A percentile compares a stretch with the other conserved stretches of the same genome.
Evolutionary conservation across 371 early-diverging fungal genomes (phyloP).

Genomic region (Catenaria anguillulae): DNA sequence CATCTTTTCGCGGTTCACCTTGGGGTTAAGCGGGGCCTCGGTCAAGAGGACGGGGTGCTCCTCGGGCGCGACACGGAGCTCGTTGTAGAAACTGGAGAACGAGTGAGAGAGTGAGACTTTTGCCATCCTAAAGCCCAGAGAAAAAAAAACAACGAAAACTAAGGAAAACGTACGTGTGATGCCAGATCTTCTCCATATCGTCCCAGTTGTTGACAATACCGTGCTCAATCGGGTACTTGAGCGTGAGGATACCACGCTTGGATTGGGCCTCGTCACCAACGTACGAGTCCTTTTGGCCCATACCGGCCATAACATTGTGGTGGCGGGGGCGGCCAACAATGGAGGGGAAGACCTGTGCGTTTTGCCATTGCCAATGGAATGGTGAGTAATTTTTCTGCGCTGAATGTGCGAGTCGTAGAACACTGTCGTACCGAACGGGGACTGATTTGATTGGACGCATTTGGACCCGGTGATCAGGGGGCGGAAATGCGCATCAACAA

Average conservation of each 20-base stretch:
- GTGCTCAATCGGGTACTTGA: slow-evolving; percentile 99
- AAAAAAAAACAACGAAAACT: too few relatives aligned
- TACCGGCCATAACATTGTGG: slow-evolving; percentile 99
- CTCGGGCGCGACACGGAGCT: slow-evolving; percentile 76
- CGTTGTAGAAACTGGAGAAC: slow-evolving; percentile 83
- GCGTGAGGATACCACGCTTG: slow-evolving; percentile 97
- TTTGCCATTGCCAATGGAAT: too few relatives aligned
- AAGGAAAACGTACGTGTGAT: too few relatives aligned
- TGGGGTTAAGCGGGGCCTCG: slow-evolving; percentile 99
- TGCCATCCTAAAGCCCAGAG: too few relatives aligned
- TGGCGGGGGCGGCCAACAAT: slow-evolving; percentile 99
- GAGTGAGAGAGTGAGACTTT: slow-evolving; percentile 99
- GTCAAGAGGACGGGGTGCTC: slow-evolving; percentile 98
- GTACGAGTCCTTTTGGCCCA: slow-evolving; percentile 99
- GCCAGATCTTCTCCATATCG: too few relatives aligned
- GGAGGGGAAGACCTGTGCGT: slow-evolving; percentile 95
- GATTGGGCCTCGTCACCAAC: slow-evolving; percentile 99
- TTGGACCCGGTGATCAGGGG: too few relatives aligned
- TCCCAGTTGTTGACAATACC: slow-evolving; percentile 99
- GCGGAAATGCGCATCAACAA: too few relatives aligned
- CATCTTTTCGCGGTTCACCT: slow-evolving; percentile 97
- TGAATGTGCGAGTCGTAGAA: too few relatives aligned
- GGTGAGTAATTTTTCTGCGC: too few relatives aligned
- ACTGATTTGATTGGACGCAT: too few relatives aligned
- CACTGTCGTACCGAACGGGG: too few relatives aligned